phyloP scores from a whole-genome alignment of 2,329 filamentous ascomycete genomes.

The Venturia effusa region DNA sequence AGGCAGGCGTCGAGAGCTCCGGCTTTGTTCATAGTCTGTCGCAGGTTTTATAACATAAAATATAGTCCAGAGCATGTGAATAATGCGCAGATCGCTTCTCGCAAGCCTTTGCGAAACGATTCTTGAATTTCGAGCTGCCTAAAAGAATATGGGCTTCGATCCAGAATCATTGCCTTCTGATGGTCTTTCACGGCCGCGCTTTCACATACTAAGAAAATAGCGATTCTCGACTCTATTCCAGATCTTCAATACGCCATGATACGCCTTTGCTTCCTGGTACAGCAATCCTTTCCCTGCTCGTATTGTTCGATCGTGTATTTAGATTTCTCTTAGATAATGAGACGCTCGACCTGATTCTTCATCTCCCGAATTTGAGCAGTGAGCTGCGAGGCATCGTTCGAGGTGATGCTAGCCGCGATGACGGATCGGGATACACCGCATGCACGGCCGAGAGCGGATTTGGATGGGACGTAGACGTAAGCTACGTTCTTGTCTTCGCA shows the following conservation, averaged over 20 bases:
- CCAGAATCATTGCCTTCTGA: neutral
- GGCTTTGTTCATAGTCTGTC: too few relatives aligned
- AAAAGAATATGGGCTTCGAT: neutral
- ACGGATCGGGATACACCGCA: slow-evolving; percentile 83
- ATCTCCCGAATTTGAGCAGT: slow-evolving; percentile 77
- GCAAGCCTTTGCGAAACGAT: neutral
- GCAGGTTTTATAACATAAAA: too few relatives aligned
- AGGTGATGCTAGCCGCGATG: slow-evolving; percentile 80
- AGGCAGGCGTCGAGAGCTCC: too few relatives aligned
- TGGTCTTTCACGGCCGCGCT: neutral
- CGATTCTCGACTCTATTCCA: neutral
- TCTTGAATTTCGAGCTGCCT: neutral
- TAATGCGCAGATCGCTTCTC: neutral
- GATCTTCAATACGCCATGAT: neutral
- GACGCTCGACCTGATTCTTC: slow-evolving; percentile 90
- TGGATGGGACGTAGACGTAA: slow-evolving; percentile 70
- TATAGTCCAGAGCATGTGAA: too few relatives aligned
- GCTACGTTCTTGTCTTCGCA: slow-evolving; percentile 66
- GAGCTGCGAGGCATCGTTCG: slow-evolving; percentile 52
- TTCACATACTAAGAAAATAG: neutral
- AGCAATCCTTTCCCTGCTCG: neutral
- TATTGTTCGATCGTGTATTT: neutral
- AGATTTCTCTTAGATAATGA: slow-evolving; percentile 59
- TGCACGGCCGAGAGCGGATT: slow-evolving; percentile 79
- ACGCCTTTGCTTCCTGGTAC: neutral